Percentiles rank a stretch among this genome's conserved stretches.
phyloP scores from a whole-genome alignment of 2,329 filamentous ascomycete genomes.

The Aureobasidium mangrovei region DNA sequence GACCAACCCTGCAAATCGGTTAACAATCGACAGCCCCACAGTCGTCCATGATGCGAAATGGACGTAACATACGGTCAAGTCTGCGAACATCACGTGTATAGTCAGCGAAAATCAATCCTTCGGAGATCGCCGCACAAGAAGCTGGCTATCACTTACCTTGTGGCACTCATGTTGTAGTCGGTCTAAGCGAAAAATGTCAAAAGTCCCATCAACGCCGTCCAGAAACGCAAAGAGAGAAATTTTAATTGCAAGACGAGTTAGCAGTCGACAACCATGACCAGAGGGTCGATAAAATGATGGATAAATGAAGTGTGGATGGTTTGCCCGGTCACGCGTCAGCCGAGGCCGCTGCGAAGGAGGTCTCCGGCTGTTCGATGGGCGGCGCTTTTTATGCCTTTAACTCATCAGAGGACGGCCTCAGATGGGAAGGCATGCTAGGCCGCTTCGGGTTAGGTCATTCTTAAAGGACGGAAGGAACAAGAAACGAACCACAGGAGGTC shows the following conservation, averaged over 20 bases:
- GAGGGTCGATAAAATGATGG: not conserved
- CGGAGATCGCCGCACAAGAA: constrained; percentile 7
- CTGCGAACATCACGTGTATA: constrained; percentile 20
- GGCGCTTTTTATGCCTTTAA: constrained; percentile 13
- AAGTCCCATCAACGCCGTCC: constrained; percentile 7
- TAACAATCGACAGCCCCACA: constrained; percentile 3
- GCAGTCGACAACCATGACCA: constrained; percentile 1
- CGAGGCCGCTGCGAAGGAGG: constrained; percentile 11
- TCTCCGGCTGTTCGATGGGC: constrained; percentile 11
- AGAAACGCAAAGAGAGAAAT: constrained; percentile 13
- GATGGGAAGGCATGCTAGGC: not conserved
- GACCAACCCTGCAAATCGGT: constrained; percentile 12
- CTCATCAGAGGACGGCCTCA: not conserved
- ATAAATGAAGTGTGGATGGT: not conserved
- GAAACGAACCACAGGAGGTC: not conserved
- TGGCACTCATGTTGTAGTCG: constrained; percentile 16
- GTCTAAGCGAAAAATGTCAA: not conserved
- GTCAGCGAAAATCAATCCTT: constrained; percentile 11
- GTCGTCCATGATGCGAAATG: not conserved
- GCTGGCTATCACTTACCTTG: constrained; percentile 14
- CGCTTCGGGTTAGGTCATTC: not conserved
- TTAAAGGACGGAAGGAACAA: not conserved
- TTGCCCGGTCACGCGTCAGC: constrained; percentile 11
- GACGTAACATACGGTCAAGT: constrained; percentile 32
- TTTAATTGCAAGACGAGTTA: not conserved